Conservation (phyloP, 176 grass and related monocot genomes). For the Dactylis glomerata region DNA sequence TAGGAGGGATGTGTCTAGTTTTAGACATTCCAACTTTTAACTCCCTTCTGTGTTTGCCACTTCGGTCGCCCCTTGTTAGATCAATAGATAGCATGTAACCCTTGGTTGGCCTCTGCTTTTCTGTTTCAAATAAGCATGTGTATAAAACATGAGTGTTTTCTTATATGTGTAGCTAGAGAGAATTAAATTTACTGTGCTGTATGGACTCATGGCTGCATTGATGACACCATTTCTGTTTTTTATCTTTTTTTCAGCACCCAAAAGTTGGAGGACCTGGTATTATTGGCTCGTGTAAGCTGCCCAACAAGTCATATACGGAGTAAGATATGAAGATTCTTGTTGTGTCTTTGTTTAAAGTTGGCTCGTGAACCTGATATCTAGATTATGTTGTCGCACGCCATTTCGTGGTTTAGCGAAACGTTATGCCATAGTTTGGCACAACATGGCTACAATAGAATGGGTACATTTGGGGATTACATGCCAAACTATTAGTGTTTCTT, state of each 20-base stretch:
- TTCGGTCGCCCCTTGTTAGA: not conserved
- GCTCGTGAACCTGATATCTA: not conserved
- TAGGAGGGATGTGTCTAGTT: not conserved
- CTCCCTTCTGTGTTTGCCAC: not conserved
- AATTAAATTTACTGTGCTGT: slow-evolving; percentile 8
- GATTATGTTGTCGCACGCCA: not conserved
- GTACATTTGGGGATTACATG: not conserved
- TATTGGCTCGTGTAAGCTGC: slow-evolving; percentile 48
- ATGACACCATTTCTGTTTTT: slow-evolving; percentile 1
- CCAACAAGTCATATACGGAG: slow-evolving; percentile 61
- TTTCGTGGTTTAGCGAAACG: slow-evolving; percentile 1
- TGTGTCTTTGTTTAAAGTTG: slow-evolving; percentile 29
- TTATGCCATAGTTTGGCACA: not conserved
- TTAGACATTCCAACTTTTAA: not conserved
- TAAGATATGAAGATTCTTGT: slow-evolving; percentile 45
- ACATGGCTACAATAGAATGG: not conserved
- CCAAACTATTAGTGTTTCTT: not conserved
- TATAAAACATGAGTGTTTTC: not conserved
- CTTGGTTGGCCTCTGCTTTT: not conserved
- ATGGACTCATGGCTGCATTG: not conserved
- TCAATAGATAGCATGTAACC: not conserved
- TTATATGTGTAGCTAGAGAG: not conserved
- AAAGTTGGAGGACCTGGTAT: slow-evolving; percentile 92
- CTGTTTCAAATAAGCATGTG: not conserved
- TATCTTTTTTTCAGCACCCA: slow-evolving; percentile 51